Conservation (phyloP, 2,329 filamentous ascomycete genomes). For the Epicoccum nigrum region DNA sequence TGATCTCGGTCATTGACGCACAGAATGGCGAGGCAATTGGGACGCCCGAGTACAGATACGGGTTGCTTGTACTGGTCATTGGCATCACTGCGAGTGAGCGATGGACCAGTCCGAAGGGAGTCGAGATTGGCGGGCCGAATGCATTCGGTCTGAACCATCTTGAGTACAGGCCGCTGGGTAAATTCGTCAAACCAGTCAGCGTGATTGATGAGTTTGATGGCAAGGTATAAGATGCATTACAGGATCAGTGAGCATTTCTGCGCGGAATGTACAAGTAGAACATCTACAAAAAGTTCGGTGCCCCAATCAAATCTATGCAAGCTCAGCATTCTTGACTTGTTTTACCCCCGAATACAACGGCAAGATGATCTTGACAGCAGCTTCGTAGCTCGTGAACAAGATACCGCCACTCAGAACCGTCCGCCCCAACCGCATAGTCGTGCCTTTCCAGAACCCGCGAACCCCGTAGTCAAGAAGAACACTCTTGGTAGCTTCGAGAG, state of each 20-base stretch:
- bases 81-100: conserved; percentile 61
- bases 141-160: conserved; percentile 58
- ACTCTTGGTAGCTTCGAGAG: conserved; percentile 61
- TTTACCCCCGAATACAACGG: conserved; percentile 42
- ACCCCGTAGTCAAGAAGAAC: conserved; percentile 64
- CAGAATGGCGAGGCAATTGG: conserved; percentile 58
- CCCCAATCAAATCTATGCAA: conserved; percentile 14
- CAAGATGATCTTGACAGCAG: conserved; percentile 57
- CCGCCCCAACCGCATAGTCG: conserved; percentile 69
- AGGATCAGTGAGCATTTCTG: no score
- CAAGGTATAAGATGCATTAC: conserved; percentile 10
- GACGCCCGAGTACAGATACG: conserved; percentile 62
- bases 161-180: conserved; percentile 58
- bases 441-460: conserved; percentile 69
- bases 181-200: conserved; percentile 60
- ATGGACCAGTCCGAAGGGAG: conserved; percentile 59
- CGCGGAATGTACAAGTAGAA: no score
- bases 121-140: conserved; percentile 58
- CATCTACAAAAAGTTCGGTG: no score
- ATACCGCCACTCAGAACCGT: conserved; percentile 71
- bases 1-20: conserved; percentile 58
- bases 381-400: conserved; percentile 68
- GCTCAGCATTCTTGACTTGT: conserved; percentile 23
- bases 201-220: conserved; percentile 58
- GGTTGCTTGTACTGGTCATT: conserved; percentile 58